phyloP scores from a whole-genome alignment of 2,329 filamentous ascomycete species.

The Elsinoe batatas region DNA sequence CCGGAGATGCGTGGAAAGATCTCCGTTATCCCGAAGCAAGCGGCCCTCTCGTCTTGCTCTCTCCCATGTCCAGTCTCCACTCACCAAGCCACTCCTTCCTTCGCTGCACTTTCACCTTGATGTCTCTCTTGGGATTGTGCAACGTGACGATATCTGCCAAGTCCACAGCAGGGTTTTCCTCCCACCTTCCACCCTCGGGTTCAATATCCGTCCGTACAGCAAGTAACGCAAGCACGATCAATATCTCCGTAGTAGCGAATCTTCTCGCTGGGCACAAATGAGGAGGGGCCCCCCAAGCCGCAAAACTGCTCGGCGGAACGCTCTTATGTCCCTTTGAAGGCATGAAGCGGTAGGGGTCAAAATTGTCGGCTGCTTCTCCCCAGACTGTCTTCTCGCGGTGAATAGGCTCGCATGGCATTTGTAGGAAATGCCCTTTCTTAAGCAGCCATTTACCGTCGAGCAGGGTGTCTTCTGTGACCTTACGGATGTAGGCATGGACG shows the following conservation, averaged over 20 bases:
- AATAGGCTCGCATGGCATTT: constrained; percentile 28
- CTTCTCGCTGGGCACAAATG: constrained; percentile 24
- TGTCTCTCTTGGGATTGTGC: neutral
- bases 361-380: constrained; percentile 22
- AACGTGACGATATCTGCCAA: neutral
- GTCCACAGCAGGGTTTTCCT: neutral
- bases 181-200: neutral
- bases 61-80: neutral
- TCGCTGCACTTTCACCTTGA: neutral
- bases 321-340: neutral
- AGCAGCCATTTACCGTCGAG: constrained; percentile 28
- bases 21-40: neutral
- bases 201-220: constrained; percentile 19
- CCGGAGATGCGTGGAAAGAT: no score
- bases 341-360: constrained; percentile 20
- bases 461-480: constrained; percentile 27
- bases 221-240: constrained; percentile 22
- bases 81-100: neutral
- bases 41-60: neutral
- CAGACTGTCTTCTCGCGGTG: constrained; percentile 24
- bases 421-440: constrained; percentile 28
- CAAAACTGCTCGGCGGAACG: constrained; percentile 4
- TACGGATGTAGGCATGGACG: constrained; percentile 23
- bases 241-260: constrained; percentile 22
- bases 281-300: constrained; percentile 19